Evolutionary conservation across 1,139 yeast genomes (phyloP), one percentile per base, ranked within the genome.

Genomic region (Pichia sp.): DNA sequence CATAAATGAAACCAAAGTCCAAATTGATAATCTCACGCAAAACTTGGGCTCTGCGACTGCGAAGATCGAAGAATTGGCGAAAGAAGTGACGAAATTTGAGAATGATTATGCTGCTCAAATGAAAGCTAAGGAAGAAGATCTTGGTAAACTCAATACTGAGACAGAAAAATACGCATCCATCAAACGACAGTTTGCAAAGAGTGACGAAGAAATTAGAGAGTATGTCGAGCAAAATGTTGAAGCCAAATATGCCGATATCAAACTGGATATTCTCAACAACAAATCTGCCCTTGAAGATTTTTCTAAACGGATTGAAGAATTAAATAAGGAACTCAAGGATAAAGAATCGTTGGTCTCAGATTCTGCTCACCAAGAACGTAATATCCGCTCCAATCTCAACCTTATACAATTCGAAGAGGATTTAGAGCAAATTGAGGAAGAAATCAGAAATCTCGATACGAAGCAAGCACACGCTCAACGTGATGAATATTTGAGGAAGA

Each of bases 391-490:
- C 39, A 79, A 77, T 46, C 40, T 80, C 16, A 77, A 76, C 40
- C 51, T 76, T 6, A 55, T 74, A 8, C 56, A 61, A 10, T 46
- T 75, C 25, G 60, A 62, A 21, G 40, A 38, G 0, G 64, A 72
- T 35, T 46, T 67, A 1, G 33, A 37, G 1, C 49, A 50, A 3
- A 55, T 72, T 5, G 61, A 60, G 8, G 45, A 46, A 0, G 63
- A 65, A 27, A 64, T 77, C 2, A 44, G 40, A 0, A 56, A 59
- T 9, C 57, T 77, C 13, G 71, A 83, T 50, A 58, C 67, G 2
- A 69, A 67, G 27, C 69, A 78, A 49, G 96, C 96, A 0, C 80
- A 77, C 43, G 60, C 62, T 3, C 74, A 77, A 40, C 68, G 83
- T 45, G 74, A 72, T 3, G 68, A 69, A 42, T 91, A 81, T 53